A percentile compares a stretch with the other conserved stretches of the same genome.
Evolutionary conservation across 176 grass and related monocot genomes (phyloP).

Genomic region (Guadua angustifolia): DNA sequence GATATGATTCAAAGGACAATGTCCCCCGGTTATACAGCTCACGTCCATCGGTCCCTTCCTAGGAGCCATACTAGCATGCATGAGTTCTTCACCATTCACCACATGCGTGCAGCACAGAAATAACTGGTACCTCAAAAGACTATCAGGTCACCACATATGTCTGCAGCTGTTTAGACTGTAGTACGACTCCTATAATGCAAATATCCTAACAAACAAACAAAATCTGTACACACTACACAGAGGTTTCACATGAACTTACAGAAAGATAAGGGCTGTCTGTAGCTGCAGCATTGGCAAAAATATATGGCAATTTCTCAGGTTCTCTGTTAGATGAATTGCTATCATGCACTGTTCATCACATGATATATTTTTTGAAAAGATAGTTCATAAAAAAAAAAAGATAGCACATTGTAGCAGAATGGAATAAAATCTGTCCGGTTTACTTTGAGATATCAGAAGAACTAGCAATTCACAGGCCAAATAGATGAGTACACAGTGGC

Average conservation of each 20-base stretch:
- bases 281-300: background rate
- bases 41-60: background rate
- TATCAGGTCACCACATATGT: conserved; percentile 3
- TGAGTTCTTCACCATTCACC: background rate
- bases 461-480: background rate
- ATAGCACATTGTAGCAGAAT: background rate
- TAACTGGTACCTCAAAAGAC: background rate
- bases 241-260: conserved; percentile 12
- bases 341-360: background rate
- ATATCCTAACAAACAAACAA: background rate
- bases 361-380: background rate
- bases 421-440: background rate
- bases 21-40: background rate
- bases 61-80: background rate
- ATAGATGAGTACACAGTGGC: conserved; percentile 1
- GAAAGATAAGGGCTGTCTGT: background rate
- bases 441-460: background rate
- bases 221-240: background rate
- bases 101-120: background rate
- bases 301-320: background rate
- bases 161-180: conserved; percentile 24
- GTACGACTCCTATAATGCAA: conserved; percentile 12
- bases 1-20: conserved; percentile 25
- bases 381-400: background rate
- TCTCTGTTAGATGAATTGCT: background rate